Base-by-base conservation (phyloP, 306 rosid species). In the Ochetophila trinervis region DNA sequence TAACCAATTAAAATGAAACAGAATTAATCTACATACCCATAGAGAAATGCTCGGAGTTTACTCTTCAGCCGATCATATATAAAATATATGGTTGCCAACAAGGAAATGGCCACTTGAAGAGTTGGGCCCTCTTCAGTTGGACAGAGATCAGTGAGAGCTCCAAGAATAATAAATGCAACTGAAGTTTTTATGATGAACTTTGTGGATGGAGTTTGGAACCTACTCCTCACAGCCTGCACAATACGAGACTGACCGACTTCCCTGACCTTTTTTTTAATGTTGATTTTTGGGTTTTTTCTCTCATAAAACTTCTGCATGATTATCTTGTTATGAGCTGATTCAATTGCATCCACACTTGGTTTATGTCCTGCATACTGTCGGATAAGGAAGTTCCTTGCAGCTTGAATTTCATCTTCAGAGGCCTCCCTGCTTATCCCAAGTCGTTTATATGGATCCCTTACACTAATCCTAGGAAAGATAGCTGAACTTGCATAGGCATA, bases 111-210 rank as follows among this genome's bases (percentile, higher is more conserved):
- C 0, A 93, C 98, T 84, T 93, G 98, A 78, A 93, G 87, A 17
- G 97, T 93, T 62, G 98, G 98, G 54, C 98, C 98, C 73, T 89
- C 97, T 78, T 93, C 98, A 34, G 98, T 93, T 71, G 98, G 98
- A 68, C 86, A 86, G 54, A 89, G 83, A 63, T 84, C 75, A 53
- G 94, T 87, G 65, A 93, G 87, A 65, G 73, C 87, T 66, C 86
- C 98, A 55, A 93, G 96, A 35, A 86, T 74, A 59, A 84, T 27
- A 74, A 93, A 93, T 18, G 80, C 68, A 54, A 86, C 60, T 3
- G 91, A 84, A 8, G 98, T 81, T 82, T 87, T 93, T 51, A 89
- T 59, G 42, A 93, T 87, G 85, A 89, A 82, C 73, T 73, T 83
- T 15, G 87, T 84, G 23, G 97, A 71, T 19, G 98, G 98, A 63